Conservation (phyloP, 352 stramenopile species). For the Phytophthora brassicae region DNA sequence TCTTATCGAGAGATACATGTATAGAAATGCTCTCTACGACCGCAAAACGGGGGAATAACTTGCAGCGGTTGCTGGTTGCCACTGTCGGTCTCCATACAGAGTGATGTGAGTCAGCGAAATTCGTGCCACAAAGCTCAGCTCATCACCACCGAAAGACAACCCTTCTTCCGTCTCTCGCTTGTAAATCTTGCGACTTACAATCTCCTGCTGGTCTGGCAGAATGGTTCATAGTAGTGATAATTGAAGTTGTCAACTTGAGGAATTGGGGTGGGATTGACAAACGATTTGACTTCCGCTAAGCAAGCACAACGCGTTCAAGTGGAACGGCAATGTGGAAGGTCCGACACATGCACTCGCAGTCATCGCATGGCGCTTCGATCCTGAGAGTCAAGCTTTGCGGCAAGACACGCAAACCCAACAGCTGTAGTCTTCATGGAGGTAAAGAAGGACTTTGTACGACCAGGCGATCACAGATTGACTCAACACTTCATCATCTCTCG, state of each 20-base stretch:
- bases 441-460: slow-evolving; percentile 9
- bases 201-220: slow-evolving; percentile 20
- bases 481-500: slow-evolving; percentile 3
- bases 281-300: not conserved
- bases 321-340: slow-evolving; percentile 21
- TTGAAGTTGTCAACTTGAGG: no score
- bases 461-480: no score
- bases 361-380: slow-evolving; percentile 12
- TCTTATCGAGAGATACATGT: not conserved
- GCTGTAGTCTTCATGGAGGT: slow-evolving; percentile 10
- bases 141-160: slow-evolving; percentile 31
- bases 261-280: no score
- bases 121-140: slow-evolving; percentile 10
- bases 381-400: slow-evolving; percentile 27
- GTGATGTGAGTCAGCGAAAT: slow-evolving; percentile 20
- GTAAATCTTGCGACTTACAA: not conserved
- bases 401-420: slow-evolving; percentile 11
- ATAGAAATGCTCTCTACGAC: no score
- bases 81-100: not conserved
- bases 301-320: slow-evolving; percentile 19
- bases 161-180: slow-evolving; percentile 14
- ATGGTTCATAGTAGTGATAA: no score
- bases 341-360: slow-evolving; percentile 20
- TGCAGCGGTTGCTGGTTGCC: not conserved
- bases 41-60: no score